Base-by-base conservation (phyloP, 768 basidiomycete species). In the Mycena galopus region DNA sequence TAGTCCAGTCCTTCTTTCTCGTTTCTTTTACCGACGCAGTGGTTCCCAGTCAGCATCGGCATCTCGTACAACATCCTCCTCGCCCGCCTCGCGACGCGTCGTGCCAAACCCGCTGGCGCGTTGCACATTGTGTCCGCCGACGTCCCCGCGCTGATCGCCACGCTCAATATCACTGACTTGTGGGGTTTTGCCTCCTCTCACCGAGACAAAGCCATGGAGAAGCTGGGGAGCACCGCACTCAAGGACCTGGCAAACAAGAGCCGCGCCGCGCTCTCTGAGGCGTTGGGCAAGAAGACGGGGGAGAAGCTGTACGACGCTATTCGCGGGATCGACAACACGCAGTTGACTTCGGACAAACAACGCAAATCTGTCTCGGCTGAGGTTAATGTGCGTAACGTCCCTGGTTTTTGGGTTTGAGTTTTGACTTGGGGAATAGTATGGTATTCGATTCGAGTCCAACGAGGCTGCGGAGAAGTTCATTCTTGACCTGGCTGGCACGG, bases 331-430 rank as follows among this genome's bases (percentile, higher is more conserved):
- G 98, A 99, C 76, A 88, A 93, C 37, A 88, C 90, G 65, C 88
- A 88, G 69, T 82, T 99, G 53, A 94, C 96, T 79, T 92, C 91
- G 37, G 93, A 95, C 79, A 95, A 96, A 78, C 90, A 92, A 60
- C 86, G 97, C 76, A 96, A 96, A 81, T 95, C 93, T 8, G 96
- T 99, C 23, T 96, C 94, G 14, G 96, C 95, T 69, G 97, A 98
- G 79, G 94, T 98, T 77, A 99, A 96, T 77, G 96, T 97, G 75
- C 79, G 95, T 87, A 9, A 12, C 19, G 50, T 51, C 42, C 35
- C 11, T 21, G 33, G 23, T 23, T 61, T 67, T 19, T 11, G 4
- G 10, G 39, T n/a, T 60, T 37, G 50, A 57, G n/a, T 44, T 16
- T 32, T 16, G 9, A 14, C 63, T 47, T 42, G 59, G 19, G 32